Evolutionary conservation across 805 yeast genomes (phyloP).

Genomic region (Saccharomycopsis sp.): DNA sequence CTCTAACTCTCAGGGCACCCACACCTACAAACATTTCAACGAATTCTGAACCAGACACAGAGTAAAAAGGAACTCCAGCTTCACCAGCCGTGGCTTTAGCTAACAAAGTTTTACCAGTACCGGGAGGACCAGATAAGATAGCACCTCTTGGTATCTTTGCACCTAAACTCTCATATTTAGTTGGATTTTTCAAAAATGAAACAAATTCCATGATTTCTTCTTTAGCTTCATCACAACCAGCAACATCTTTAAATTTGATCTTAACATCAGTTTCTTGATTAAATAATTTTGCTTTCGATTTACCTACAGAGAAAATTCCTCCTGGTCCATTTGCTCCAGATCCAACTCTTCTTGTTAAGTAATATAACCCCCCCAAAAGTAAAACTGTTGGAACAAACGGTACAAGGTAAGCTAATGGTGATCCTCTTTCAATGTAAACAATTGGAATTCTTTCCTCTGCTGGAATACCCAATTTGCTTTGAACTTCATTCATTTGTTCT

Average conservation of each 20-base stretch:
- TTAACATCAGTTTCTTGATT: slow-evolving; percentile 89
- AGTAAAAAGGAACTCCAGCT: slow-evolving; percentile 94
- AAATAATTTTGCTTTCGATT: slow-evolving; percentile 84
- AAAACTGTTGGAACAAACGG: slow-evolving; percentile 77
- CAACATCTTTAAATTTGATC: slow-evolving; percentile 87
- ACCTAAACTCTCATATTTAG: slow-evolving; percentile 84
- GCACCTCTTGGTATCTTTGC: slow-evolving; percentile 99
- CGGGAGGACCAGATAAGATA: slow-evolving; percentile 95
- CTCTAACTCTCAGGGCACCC: slow-evolving; percentile 97
- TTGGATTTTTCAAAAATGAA: slow-evolving; percentile 82
- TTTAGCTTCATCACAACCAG: slow-evolving; percentile 96
- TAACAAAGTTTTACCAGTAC: slow-evolving; percentile 95
- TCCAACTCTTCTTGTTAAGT: slow-evolving; percentile 37
- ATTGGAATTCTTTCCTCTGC: slow-evolving; percentile 71
- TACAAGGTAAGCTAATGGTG: slow-evolving; percentile 53
- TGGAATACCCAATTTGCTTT: slow-evolving; percentile 62
- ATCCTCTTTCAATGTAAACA: slow-evolving; percentile 60
- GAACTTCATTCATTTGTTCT: slow-evolving; percentile 68
- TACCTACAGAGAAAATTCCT: slow-evolving; percentile 78
- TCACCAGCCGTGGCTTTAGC: slow-evolving; percentile 99
- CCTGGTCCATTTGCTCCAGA: slow-evolving; percentile 50
- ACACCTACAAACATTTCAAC: slow-evolving; percentile 99
- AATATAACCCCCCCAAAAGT: slow-evolving; percentile 66
- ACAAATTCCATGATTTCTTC: slow-evolving; percentile 98
- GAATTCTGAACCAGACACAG: slow-evolving; percentile 95